Base-by-base conservation (phyloP, 768 basidiomycete genomes). In the Suillus bovinus region DNA sequence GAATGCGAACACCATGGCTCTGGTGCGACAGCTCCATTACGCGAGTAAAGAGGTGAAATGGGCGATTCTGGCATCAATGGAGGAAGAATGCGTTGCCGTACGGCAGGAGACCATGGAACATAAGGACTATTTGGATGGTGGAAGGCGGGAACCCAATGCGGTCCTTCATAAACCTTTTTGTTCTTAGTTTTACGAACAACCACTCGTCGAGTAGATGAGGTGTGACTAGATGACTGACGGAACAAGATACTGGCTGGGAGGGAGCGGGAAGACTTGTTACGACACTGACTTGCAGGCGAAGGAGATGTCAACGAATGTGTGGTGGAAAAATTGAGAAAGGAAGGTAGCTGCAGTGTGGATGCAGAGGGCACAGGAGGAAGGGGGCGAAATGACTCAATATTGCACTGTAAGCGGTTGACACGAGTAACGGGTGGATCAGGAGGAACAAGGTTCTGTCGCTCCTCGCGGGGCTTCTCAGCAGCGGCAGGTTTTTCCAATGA, bases 111-210 rank as follows among this genome's bases (percentile, higher is more conserved):
- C 83, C 82, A 84, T 10, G 83, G 83, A 6, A 82, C 79, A 58
- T 84, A 84, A n/a, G 84, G 83, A 67, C 80, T 83, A 58, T 84
- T 83, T 7, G 83, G 81, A 69, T 84, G 81, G 46, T 76, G 77
- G 36, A 81, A 74, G 29, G 78, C 72, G 8, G 80, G 76, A 38
- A 78, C 71, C 66, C 72, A 74, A 42, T 71, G 68, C 3, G 72
- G 71, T 58, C 74, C 74, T 62, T 70, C 70, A 53, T 66, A 53
- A 14, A 65, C 70, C 56, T 72, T 69, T 39, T 62, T 66, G 11
- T 65, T 68, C 62, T 59, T 67, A 24, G 64, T 57, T 47, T 66
- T 71, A 29, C 63, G 63, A 50, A 50, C 20, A 22, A 61, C 55
- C 9, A 42, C 65, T 27, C 54, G 64, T 16, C 59, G 65, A 2